Base-by-base conservation (phyloP, 2,329 filamentous ascomycete genomes). In the Domatiomyces catenatus region DNA sequence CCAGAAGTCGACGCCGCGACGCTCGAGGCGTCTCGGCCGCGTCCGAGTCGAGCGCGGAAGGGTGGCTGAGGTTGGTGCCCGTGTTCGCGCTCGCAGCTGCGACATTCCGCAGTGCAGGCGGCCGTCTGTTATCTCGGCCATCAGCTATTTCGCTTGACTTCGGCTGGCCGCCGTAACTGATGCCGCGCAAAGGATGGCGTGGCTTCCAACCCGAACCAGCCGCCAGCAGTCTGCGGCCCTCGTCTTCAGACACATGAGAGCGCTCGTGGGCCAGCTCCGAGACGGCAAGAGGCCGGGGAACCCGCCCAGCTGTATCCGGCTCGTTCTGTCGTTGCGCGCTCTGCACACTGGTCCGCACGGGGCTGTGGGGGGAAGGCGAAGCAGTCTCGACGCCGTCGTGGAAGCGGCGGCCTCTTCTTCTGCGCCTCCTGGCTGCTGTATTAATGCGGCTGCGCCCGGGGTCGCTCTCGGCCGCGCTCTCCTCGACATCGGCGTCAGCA, bases 401-500 rank as follows among this genome's bases (percentile, higher is more conserved):
- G 66, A 69, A 75, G 72, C 63, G 76, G 57, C 80, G 71, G 62
- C 77, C 79, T 56, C 79, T 76, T 62, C 77, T 79, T 56, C 79
- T 76, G 65, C 80, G 81, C 65, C 77, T 84, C 28, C 71, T 72
- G 54, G 75, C 22, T 3, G 22, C 3, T 24, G 22, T 24, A 76
- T 1, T 66, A 59, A 24, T 67, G 22, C 22, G 22, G 22, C 22
- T 61, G 48, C 71, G 70, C 12, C 68, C 63, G n/a, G 67, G 60
- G 17, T 69, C 69, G n/a, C 74, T 75, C 62, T 94, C 89, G 48
- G 88, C 86, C 0, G 81, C 85, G 44, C 87, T 94, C 63, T 92
- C 86, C 63, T 94, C 89, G 1, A 83, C 86, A 64, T 92, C 86
- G 0, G 84, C 81, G 61, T 84, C 82, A 12, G 74, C 79, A 64